These are phyloP conservation scores for Pichia rugopelliculosa DNA, from an alignment of 805 yeast genomes.

Conservation along the genomic window DNA sequence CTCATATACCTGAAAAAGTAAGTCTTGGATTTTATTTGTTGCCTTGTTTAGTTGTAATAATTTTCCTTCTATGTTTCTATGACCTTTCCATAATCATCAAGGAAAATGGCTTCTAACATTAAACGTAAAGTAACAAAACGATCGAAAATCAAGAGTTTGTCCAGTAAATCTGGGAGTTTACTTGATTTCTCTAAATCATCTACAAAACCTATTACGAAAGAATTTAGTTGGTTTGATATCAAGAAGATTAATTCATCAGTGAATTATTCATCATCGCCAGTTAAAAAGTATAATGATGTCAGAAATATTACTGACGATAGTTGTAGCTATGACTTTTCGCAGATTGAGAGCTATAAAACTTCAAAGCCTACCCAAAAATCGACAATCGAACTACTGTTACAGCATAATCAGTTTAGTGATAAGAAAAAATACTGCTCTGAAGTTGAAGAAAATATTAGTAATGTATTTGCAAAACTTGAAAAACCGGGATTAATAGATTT, in stretches of 20 bases:
- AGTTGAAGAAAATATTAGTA: not conserved
- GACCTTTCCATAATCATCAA: not conserved
- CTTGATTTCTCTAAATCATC: not conserved
- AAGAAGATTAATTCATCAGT: not conserved
- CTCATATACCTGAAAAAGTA: not conserved
- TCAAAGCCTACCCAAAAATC: not conserved
- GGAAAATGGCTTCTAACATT: not conserved
- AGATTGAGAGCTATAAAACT: not conserved
- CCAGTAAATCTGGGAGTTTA: not conserved
- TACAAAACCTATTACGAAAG: not conserved
- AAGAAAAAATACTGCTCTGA: not conserved
- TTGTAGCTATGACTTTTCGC: constrained; percentile 3
- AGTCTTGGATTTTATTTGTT: not conserved
- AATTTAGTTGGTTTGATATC: not conserved
- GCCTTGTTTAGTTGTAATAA: not conserved
- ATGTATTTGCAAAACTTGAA: not conserved
- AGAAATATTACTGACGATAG: not conserved
- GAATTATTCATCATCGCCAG: constrained; percentile 2
- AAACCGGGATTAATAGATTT: not conserved
- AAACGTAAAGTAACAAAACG: not conserved
- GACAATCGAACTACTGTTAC: not conserved
- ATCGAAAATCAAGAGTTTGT: not conserved
- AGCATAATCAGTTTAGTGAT: not conserved
- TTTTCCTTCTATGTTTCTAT: not conserved
- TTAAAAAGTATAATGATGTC: not conserved